phyloP scores from a whole-genome alignment of 2,329 filamentous ascomycete species.

The Onygenales sp. region DNA sequence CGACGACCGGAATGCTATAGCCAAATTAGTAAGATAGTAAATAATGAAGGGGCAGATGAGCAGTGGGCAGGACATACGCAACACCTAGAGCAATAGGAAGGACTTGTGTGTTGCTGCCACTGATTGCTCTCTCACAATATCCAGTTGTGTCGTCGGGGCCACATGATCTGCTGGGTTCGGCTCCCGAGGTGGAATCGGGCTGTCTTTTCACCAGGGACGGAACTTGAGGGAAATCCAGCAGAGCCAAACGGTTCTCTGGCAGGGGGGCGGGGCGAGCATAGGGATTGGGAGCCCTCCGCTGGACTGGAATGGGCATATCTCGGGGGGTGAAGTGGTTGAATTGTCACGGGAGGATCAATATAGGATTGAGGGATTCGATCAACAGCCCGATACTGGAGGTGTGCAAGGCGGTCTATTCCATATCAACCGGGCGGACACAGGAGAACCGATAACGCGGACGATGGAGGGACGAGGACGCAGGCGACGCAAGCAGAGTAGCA shows the following conservation, averaged over 20 bases:
- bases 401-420: neutral
- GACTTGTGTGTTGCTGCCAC: conserved; percentile 44
- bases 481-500: neutral
- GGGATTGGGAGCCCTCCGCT: conserved; percentile 1
- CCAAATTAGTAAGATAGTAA: conserved; percentile 15
- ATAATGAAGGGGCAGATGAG: neutral
- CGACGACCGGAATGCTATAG: conserved; percentile 62
- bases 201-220: conserved; percentile 22
- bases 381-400: neutral
- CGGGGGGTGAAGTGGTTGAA: neutral
- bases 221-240: conserved; percentile 12
- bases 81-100: conserved; percentile 61
- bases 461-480: neutral
- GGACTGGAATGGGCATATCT: neutral
- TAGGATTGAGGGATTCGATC: neutral
- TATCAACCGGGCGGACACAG: neutral
- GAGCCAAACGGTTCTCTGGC: conserved; percentile 17
- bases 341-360: neutral
- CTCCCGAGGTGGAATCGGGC: conserved; percentile 12
- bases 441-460: too few species aligned
- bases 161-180: conserved; percentile 12
- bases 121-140: conserved; percentile 51
- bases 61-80: conserved; percentile 47
- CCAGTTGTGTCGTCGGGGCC: conserved; percentile 17
- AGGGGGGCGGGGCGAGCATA: conserved; percentile 18